Percentiles rank a stretch among this genome's conserved stretches.
Conservation (phyloP, 768 basidiomycete genomes). For the Amylocystis lapponica region DNA sequence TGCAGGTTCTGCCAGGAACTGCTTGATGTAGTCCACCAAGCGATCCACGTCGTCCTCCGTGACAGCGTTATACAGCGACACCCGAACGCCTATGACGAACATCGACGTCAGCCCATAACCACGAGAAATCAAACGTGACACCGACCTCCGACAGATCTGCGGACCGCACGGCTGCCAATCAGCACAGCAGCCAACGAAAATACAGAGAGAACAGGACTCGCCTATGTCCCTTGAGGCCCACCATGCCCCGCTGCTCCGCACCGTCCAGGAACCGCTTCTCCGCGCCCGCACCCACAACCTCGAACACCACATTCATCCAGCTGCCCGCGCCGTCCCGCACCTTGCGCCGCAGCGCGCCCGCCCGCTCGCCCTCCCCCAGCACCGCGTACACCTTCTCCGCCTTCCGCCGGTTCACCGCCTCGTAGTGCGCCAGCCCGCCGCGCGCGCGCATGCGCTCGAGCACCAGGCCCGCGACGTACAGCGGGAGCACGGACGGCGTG, state of each 20-base stretch:
- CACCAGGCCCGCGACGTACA: constrained; percentile 88
- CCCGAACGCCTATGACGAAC: constrained; percentile 38
- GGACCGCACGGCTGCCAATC: not conserved
- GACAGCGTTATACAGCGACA: constrained; percentile 57
- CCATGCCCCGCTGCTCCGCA: constrained; percentile 75
- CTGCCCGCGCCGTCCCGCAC: constrained; percentile 75
- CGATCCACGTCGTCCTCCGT: constrained; percentile 40
- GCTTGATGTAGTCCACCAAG: constrained; percentile 23
- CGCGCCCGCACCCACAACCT: constrained; percentile 62
- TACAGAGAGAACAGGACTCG: constrained; percentile 41
- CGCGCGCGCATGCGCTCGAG: constrained; percentile 60
- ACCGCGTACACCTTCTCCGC: constrained; percentile 70
- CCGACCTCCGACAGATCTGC: constrained; percentile 37
- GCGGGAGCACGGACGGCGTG: constrained; percentile 87
- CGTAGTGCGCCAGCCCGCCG: constrained; percentile 64
- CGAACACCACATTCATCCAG: constrained; percentile 96
- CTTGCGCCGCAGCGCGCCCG: constrained; percentile 64
- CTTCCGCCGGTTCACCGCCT: constrained; percentile 65
- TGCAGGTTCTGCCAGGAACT: constrained; percentile 18
- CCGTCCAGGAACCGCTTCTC: constrained; percentile 75
- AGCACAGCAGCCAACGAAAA: not conserved
- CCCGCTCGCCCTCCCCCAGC: constrained; percentile 62
- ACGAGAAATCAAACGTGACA: not conserved
- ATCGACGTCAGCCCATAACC: not conserved
- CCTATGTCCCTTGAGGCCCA: constrained; percentile 90